Conservation (phyloP, 2,329 filamentous ascomycete genomes). For the Xylaria sp. region DNA sequence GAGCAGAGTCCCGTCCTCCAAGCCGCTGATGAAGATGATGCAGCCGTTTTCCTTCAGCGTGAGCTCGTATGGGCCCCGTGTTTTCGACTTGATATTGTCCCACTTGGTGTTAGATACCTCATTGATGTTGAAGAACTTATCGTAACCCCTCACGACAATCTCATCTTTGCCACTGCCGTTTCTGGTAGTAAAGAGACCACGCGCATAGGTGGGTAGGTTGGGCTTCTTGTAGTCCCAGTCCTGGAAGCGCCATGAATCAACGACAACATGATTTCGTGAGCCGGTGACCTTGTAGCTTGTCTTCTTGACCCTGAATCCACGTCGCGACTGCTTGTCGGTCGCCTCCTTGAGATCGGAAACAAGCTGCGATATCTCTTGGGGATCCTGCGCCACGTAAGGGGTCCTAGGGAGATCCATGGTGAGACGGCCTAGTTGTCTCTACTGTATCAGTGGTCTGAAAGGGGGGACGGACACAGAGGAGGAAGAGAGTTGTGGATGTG, state of each 20-base stretch:
- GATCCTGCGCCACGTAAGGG: conserved; percentile 66
- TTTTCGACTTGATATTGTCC: conserved; percentile 69
- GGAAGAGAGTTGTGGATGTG: neutral
- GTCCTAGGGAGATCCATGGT: conserved; percentile 37
- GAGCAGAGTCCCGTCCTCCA: conserved; percentile 81
- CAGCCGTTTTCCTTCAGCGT: conserved; percentile 99
- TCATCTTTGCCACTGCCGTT: conserved; percentile 61
- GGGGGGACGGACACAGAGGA: neutral
- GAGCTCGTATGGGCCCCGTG: conserved; percentile 84
- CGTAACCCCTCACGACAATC: conserved; percentile 85
- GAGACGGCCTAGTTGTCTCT: conserved; percentile 3
- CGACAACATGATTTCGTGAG: conserved; percentile 58
- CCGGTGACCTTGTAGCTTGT: conserved; percentile 64
- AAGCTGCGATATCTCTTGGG: conserved; percentile 60
- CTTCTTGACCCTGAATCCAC: conserved; percentile 69
- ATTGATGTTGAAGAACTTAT: conserved; percentile 96
- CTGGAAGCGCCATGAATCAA: conserved; percentile 88
- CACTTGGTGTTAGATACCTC: conserved; percentile 81
- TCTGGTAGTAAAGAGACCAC: conserved; percentile 85
- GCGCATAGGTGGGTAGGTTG: conserved; percentile 83
- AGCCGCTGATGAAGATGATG: conserved; percentile 92
- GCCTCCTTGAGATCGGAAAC: conserved; percentile 57
- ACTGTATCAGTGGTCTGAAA: neutral
- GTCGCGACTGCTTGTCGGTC: conserved; percentile 50
- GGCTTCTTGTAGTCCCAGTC: conserved; percentile 94